Evolutionary conservation across 108 stramenopile species (phyloP).

Genomic region (Skeletonema tropicum): DNA sequence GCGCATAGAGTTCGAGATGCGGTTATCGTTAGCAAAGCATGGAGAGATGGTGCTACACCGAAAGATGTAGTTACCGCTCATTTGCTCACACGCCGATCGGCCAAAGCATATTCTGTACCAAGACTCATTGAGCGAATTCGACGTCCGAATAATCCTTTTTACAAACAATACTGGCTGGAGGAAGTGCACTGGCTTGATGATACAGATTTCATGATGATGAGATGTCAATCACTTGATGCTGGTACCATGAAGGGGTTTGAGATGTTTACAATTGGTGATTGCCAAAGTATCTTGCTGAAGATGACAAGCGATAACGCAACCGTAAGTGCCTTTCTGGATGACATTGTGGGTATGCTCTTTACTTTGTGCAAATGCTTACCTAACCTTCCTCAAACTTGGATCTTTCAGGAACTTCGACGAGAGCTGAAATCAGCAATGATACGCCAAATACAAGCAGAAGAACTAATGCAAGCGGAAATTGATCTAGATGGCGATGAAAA

Average conservation of each 20-base stretch:
- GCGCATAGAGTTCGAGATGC: conserved; percentile 84
- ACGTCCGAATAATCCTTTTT: conserved; percentile 24
- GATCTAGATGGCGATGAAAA: conserved; percentile 57
- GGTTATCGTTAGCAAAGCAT: conserved; percentile 88
- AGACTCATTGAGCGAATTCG: conserved; percentile 39
- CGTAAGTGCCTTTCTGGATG: conserved; percentile 46
- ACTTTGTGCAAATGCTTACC: not conserved
- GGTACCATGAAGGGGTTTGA: conserved; percentile 82
- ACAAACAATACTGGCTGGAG: conserved; percentile 60
- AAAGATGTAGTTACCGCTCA: conserved; percentile 77
- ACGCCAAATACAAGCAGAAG: conserved; percentile 79
- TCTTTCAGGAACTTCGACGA: conserved; percentile 58
- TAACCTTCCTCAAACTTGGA: not conserved
- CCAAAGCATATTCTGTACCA: conserved; percentile 58
- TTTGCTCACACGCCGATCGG: conserved; percentile 66
- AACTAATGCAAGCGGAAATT: conserved; percentile 70
- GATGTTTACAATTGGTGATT: conserved; percentile 91
- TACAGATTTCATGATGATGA: conserved; percentile 67
- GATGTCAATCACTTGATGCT: conserved; percentile 80
- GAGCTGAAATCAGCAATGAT: conserved; percentile 70
- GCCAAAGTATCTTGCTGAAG: conserved; percentile 87
- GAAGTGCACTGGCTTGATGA: conserved; percentile 84
- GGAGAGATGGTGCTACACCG: conserved; percentile 86
- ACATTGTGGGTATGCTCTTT: not conserved
- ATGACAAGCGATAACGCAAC: conserved; percentile 76